A percentile compares a stretch with the other conserved stretches of the same genome.
Conservation (phyloP, 371 early-diverging fungal genomes). For the Fennellomyces sp. region DNA sequence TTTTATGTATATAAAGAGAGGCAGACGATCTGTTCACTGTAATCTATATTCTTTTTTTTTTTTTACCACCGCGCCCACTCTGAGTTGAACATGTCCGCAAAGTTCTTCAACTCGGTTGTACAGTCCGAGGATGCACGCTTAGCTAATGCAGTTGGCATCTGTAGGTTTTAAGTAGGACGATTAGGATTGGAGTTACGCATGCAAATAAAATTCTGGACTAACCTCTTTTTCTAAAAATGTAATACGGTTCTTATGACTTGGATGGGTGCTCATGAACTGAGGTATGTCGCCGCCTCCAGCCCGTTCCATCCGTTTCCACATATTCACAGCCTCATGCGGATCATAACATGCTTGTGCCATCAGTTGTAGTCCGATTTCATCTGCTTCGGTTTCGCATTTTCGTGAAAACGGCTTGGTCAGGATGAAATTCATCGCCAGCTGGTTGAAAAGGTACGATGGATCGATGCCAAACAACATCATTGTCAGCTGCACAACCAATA, state of each 20-base stretch:
- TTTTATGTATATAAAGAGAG: no score
- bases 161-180: not conserved
- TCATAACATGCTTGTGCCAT: slow-evolving; percentile 95
- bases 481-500: slow-evolving; percentile 54
- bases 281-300: slow-evolving; percentile 31
- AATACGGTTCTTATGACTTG: slow-evolving; percentile 76
- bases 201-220: not conserved
- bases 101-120: slow-evolving; percentile 28
- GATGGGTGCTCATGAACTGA: slow-evolving; percentile 89
- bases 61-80: slow-evolving; percentile 39
- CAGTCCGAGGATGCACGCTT: slow-evolving; percentile 41
- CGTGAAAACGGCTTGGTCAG: slow-evolving; percentile 85
- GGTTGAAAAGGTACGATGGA: slow-evolving; percentile 53
- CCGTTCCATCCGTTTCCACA: slow-evolving; percentile 65
- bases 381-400: slow-evolving; percentile 92
- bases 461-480: slow-evolving; percentile 48
- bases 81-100: slow-evolving; percentile 36
- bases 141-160: slow-evolving; percentile 42
- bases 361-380: slow-evolving; percentile 82
- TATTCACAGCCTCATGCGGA: slow-evolving; percentile 73
- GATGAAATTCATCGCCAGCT: slow-evolving; percentile 57
- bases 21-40: no score
- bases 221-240: slow-evolving; percentile 61
- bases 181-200: not conserved
- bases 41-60: not conserved